Evolutionary conservation across 2,329 filamentous ascomycete species (phyloP), one percentile per base, ranked within the genome.

Genomic region (Dactylella cylindrospora): DNA sequence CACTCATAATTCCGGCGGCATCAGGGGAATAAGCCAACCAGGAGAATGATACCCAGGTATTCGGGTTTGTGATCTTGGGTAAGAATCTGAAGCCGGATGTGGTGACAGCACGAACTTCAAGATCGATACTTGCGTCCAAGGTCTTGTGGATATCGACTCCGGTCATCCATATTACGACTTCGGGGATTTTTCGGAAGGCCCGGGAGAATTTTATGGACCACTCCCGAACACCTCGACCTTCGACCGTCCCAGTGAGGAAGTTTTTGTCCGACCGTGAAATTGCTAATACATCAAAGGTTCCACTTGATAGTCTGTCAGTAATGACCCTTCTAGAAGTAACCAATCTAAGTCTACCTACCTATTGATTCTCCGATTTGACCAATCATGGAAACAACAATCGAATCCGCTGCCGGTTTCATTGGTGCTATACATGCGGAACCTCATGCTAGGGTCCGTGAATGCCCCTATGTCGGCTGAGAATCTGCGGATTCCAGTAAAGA

Each of bases 321-420:
- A n/a, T n/a, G n/a, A n/a, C n/a, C n/a, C n/a, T n/a, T n/a, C n/a
- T n/a, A n/a, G n/a, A n/a, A n/a, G n/a, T n/a, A n/a, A n/a, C n/a
- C n/a, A n/a, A n/a, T n/a, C n/a, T n/a, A n/a, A n/a, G n/a, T n/a
- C n/a, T 33, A 8, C 32, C n/a, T 25, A 61, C 55, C 41, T 44
- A n/a, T 40, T 61, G n/a, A 61, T 41, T 7, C 15, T 38, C 36
- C 23, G 44, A 23, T 7, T 41, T 6, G 55, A 61, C 55, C 55
- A 61, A 15, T 61, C 55, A 25, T 61, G 55, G 20, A 61, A 61
- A 49, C 55, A 61, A 17, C 55, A 61, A 29, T 61, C 55, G 13
- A 61, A 61, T 9, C 55, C 55, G 15, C 32, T 61, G 3, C 41
- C 40, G 2, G 55, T 61, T 19, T 61, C 55, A 15, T 41, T 61